Conservation (phyloP, 2,329 filamentous ascomycete genomes). For the Graphilbum sp. region DNA sequence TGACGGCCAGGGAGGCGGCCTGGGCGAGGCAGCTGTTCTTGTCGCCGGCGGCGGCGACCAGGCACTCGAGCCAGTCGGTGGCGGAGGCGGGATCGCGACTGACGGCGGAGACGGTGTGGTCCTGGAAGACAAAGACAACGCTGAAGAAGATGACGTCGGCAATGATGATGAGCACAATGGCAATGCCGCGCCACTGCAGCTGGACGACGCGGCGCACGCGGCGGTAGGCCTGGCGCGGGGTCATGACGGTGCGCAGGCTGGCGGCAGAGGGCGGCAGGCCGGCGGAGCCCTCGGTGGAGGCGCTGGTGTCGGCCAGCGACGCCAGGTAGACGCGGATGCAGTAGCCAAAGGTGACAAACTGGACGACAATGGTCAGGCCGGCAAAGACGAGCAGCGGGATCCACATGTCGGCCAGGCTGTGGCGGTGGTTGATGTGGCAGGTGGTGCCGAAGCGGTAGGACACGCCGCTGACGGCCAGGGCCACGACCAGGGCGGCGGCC, state of each 20-base stretch:
- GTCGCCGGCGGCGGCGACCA: constrained; percentile 39
- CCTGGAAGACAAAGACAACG: constrained; percentile 75
- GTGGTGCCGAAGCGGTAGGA: constrained; percentile 85
- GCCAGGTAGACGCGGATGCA: constrained; percentile 90
- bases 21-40: constrained; percentile 49
- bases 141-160: constrained; percentile 89
- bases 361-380: constrained; percentile 58
- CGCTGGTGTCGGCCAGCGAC: constrained; percentile 57
- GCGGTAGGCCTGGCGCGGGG: constrained; percentile 74
- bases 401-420: constrained; percentile 79
- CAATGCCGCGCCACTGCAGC: constrained; percentile 87
- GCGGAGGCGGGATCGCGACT: constrained; percentile 37
- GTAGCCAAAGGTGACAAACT: constrained; percentile 76
- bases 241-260: constrained; percentile 61
- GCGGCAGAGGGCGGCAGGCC: constrained; percentile 58
- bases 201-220: constrained; percentile 73
- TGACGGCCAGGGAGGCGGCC: constrained; percentile 48
- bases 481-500: constrained; percentile 54
- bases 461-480: constrained; percentile 73
- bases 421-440: constrained; percentile 84
- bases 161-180: constrained; percentile 78
- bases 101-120: constrained; percentile 49
- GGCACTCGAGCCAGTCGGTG: constrained; percentile 53
- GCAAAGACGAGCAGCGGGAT: constrained; percentile 71
- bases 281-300: constrained; percentile 53